A percentile compares a stretch with the other conserved stretches of the same genome.
Conservation (phyloP, 768 basidiomycete genomes). For the Termitomyces sp. region DNA sequence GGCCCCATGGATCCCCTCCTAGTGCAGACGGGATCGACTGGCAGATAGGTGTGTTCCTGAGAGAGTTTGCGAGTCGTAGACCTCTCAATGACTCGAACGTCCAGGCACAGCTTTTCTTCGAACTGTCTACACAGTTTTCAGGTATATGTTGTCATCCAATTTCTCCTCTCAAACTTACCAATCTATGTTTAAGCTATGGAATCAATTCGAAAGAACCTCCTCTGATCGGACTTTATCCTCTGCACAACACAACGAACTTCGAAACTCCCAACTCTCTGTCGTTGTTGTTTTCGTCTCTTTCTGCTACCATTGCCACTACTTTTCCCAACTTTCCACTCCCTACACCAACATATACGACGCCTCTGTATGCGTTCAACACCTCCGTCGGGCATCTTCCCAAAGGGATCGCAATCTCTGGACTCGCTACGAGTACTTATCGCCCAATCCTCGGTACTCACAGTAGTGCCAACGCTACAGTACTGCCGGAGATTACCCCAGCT, state of each 20-base stretch:
- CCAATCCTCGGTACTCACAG: slow-evolving; percentile 43
- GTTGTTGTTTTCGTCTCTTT: slow-evolving; percentile 52
- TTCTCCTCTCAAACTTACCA: background rate
- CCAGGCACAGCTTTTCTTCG: slow-evolving; percentile 61
- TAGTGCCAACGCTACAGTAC: slow-evolving; percentile 38
- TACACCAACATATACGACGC: slow-evolving; percentile 58
- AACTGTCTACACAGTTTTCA: slow-evolving; percentile 76
- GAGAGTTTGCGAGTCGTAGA: background rate
- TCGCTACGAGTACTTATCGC: slow-evolving; percentile 68
- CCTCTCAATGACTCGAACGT: background rate
- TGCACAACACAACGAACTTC: slow-evolving; percentile 38
- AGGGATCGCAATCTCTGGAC: slow-evolving; percentile 51
- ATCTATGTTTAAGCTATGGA: slow-evolving; percentile 49
- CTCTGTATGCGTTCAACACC: slow-evolving; percentile 64
- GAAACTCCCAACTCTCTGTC: slow-evolving; percentile 36
- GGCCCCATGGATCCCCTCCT: slow-evolving; percentile 65
- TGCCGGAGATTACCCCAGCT: slow-evolving; percentile 50
- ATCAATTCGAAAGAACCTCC: slow-evolving; percentile 71
- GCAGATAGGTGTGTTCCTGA: slow-evolving; percentile 59
- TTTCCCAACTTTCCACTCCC: slow-evolving; percentile 67
- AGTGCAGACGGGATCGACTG: slow-evolving; percentile 75
- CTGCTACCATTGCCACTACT: slow-evolving; percentile 60
- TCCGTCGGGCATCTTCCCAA: slow-evolving; percentile 52
- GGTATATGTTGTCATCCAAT: slow-evolving; percentile 32
- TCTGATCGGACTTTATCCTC: slow-evolving; percentile 69